Evolutionary conservation across 768 basidiomycete species (phyloP), one percentile per base, ranked within the genome.

Genomic region (Omphalotus guepiniiformis): DNA sequence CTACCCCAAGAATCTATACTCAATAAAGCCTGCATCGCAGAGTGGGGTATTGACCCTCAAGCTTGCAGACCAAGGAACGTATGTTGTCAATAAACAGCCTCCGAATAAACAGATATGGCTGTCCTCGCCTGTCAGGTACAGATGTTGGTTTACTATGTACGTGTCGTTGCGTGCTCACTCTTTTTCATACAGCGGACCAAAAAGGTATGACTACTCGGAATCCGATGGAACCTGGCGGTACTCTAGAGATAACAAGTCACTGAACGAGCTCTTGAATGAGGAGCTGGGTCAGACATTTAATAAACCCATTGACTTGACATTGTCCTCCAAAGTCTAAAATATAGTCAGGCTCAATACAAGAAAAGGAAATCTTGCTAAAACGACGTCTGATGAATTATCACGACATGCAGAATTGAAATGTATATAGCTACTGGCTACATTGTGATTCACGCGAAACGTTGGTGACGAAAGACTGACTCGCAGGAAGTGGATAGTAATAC

Each of bases 101-200:
- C 93, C 93, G 5, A 96, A 96, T 63, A 92, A 92, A 68, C 93
- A 96, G 61, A 95, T 96, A 55, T 96, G 93, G 93, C 73, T 96
- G 16, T 93, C 91, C 3, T 92, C 88, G 7, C 93, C 93, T 0
- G 62, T 80, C 54, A 91, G 89, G 93, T 92, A 37, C 49, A 42
- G 38, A 40, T 35, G 32, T 29, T 27, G 30, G 22, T 49, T 19
- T 25, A 47, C 39, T 39, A 9, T 36, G 22, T 18, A 19, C 35
- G 35, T 12, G 3, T 32, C n/a, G 12, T 38, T 42, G 27, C 21
- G 16, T 29, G 21, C 18, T 18, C 21, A 32, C 16, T 21, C 29
- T 16, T 27, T 21, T 28, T 46, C 34, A 26, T 18, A 27, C 58
- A 95, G 93, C 58, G 93, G 93, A 8, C 93, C 93, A 15, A 94